Percentiles rank a stretch among this genome's conserved stretches.
These are phyloP conservation scores for Aspergillus sp. DNA, from an alignment of 2,329 filamentous ascomycete species.

Conservation along the genomic window DNA sequence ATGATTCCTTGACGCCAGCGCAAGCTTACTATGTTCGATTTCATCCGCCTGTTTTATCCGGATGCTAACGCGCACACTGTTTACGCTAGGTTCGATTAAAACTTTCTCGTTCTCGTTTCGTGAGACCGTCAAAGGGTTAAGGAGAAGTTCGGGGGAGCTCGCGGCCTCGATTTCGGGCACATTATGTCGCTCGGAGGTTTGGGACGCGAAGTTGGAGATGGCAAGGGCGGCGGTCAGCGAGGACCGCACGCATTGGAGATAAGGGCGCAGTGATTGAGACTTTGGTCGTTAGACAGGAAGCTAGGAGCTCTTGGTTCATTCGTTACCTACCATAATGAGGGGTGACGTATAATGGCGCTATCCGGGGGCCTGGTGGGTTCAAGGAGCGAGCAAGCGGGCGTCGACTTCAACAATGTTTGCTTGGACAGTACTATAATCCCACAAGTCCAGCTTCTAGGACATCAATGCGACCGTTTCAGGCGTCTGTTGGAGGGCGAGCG, in stretches of 20 bases:
- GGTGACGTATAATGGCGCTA: conserved; percentile 17
- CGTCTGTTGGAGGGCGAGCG: not conserved
- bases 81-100: conserved; percentile 93
- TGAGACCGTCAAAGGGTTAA: conserved; percentile 86
- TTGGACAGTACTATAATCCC: not conserved
- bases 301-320: not conserved
- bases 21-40: conserved; percentile 72
- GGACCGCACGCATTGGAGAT: conserved; percentile 93
- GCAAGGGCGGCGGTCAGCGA: conserved; percentile 92
- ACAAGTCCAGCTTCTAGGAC: conserved; percentile 5
- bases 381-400: not conserved
- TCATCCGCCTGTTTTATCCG: conserved; percentile 99
- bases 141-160: conserved; percentile 87
- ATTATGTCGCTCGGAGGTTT: conserved; percentile 95
- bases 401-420: conserved; percentile 3
- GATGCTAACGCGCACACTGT: conserved; percentile 95
- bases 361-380: not conserved
- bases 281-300: conserved; percentile 31
- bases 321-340: conserved; percentile 29
- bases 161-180: conserved; percentile 95
- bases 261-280: conserved; percentile 96
- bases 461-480: not conserved
- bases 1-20: not conserved
- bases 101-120: conserved; percentile 98
- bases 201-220: conserved; percentile 94